Evolutionary conservation across 768 basidiomycete species (phyloP).

Genomic region (Mycena venus): DNA sequence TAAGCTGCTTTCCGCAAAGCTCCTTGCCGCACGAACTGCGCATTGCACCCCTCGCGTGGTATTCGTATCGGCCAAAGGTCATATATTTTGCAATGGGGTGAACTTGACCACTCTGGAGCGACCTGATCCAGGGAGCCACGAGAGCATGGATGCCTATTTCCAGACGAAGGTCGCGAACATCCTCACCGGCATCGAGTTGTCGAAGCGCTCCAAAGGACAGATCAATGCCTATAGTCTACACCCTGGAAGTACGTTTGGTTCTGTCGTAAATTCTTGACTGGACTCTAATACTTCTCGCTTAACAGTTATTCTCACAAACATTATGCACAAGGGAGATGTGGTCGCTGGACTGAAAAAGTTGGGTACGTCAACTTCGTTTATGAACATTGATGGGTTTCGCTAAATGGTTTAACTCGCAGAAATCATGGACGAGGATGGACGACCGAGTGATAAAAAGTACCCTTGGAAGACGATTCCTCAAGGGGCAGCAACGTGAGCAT

Average conservation of each 20-base stretch:
- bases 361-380: not conserved
- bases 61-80: not conserved
- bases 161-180: slow-evolving; percentile 25
- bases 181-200: slow-evolving; percentile 16
- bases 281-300: not conserved
- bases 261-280: no score
- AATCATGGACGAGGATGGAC: not conserved
- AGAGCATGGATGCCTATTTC: not conserved
- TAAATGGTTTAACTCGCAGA: not conserved
- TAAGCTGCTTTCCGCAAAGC: not conserved
- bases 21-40: not conserved
- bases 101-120: slow-evolving; percentile 2
- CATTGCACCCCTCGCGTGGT: slow-evolving; percentile 1
- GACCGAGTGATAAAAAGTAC: not conserved
- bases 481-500: slow-evolving; percentile 29
- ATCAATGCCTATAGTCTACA: slow-evolving; percentile 19
- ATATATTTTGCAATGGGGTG: not conserved
- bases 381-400: no score
- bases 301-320: slow-evolving; percentile 9
- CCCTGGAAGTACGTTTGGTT: not conserved
- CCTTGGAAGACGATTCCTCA: slow-evolving; percentile 15
- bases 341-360: not conserved
- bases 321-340: not conserved
- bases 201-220: not conserved
- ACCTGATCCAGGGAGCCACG: not conserved